These are phyloP conservation scores for Aspergillus wentii DNA, from an alignment of 495 filamentous ascomycete genomes.

Conservation along the genomic window DNA sequence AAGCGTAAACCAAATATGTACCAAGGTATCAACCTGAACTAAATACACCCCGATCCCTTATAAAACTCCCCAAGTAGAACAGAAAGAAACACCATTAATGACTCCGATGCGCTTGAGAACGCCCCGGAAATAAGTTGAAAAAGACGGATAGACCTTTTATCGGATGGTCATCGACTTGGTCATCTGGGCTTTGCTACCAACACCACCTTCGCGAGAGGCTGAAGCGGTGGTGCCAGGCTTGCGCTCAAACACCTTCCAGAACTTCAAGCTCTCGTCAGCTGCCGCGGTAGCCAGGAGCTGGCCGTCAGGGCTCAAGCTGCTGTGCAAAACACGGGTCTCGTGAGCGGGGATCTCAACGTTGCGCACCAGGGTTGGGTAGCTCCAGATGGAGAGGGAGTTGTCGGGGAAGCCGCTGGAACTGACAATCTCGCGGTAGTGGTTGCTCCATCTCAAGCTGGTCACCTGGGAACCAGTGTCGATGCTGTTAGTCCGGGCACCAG, in stretches of 20 bases:
- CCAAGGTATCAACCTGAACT: no score
- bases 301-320: slow-evolving; percentile 89
- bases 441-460: slow-evolving; percentile 91
- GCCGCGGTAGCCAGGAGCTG: slow-evolving; percentile 96
- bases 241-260: slow-evolving; percentile 99
- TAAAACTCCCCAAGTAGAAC: no score
- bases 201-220: slow-evolving; percentile 49
- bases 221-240: slow-evolving; percentile 67
- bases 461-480: slow-evolving; percentile 98
- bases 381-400: slow-evolving; percentile 98
- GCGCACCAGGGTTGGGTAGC: slow-evolving; percentile 91
- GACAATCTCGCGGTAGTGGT: slow-evolving; percentile 95
- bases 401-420: slow-evolving; percentile 97
- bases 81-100: no score
- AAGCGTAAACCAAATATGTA: no score
- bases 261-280: slow-evolving; percentile 95
- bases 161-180: slow-evolving; percentile 97
- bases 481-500: slow-evolving; percentile 94
- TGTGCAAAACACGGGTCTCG: slow-evolving; percentile 93
- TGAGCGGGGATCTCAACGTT: slow-evolving; percentile 99
- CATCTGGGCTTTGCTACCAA: slow-evolving; percentile 66
- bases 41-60: no score
- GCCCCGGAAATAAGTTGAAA: slow-evolving; percentile 16
- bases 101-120: no score
- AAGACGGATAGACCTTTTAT: slow-evolving; percentile 47